Evolutionary conservation across 2,329 filamentous ascomycete species (phyloP).

Genomic region (Colletotrichum endophyticum): DNA sequence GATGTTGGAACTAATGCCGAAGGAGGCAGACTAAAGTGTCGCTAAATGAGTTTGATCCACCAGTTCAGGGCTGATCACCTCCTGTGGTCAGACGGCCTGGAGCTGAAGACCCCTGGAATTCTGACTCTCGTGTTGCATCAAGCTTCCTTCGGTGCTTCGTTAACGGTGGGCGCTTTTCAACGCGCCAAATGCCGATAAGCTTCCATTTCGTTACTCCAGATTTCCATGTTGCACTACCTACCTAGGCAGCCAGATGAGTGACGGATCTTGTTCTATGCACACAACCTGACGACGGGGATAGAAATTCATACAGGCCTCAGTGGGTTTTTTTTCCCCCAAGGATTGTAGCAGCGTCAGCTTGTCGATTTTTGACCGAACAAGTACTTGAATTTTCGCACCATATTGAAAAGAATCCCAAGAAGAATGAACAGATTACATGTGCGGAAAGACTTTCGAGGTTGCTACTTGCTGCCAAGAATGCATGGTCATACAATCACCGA

Average conservation of each 20-base stretch:
- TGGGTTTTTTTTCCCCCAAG: neutral
- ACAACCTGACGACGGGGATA: neutral
- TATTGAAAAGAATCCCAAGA: accelerated
- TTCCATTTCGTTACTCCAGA: neutral
- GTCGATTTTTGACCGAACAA: neutral
- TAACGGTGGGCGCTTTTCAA: neutral
- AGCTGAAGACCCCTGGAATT: neutral
- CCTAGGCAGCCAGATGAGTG: neutral
- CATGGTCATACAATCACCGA: neutral
- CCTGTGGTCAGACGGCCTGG: neutral
- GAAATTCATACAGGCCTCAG: neutral
- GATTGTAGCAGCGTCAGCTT: neutral
- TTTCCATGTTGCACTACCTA: neutral
- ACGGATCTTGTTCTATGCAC: neutral
- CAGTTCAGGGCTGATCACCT: neutral
- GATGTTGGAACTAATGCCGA: neutral
- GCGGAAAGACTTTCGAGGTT: neutral
- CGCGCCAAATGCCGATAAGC: neutral
- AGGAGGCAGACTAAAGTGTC: neutral
- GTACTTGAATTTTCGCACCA: neutral
- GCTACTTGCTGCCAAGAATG: neutral
- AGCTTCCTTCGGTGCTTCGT: neutral
- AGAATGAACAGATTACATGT: neutral
- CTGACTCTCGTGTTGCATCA: neutral
- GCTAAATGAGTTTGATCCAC: neutral